A percentile compares a stretch with the other conserved stretches of the same genome.
Evolutionary conservation across 2,329 filamentous ascomycete genomes (phyloP).

Genomic region (Phoma herbarum): DNA sequence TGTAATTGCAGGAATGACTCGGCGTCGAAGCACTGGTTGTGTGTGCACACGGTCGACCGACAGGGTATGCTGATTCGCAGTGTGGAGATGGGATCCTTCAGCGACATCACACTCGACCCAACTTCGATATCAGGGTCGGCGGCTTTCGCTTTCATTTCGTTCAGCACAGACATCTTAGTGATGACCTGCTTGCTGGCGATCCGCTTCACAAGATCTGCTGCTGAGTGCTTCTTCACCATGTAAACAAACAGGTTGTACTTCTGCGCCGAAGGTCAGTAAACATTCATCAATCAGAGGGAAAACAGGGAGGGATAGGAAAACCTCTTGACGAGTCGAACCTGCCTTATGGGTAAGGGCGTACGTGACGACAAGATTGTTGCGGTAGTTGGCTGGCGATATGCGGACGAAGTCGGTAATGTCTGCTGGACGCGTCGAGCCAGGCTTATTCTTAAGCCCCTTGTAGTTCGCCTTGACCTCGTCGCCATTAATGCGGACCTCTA

Average conservation of each 20-base stretch:
- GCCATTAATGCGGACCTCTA: constrained; percentile 89
- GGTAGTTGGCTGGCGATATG: constrained; percentile 71
- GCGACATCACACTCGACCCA: constrained; percentile 85
- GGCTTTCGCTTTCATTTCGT: constrained; percentile 81
- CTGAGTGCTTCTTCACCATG: constrained; percentile 76
- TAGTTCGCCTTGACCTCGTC: constrained; percentile 92
- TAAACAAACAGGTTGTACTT: constrained; percentile 69
- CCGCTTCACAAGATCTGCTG: constrained; percentile 73
- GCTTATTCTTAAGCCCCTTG: constrained; percentile 93
- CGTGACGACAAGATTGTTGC: constrained; percentile 82
- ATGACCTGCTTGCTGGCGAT: constrained; percentile 76
- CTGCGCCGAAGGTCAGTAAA: constrained; percentile 42
- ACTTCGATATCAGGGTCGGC: constrained; percentile 89
- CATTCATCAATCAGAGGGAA: background rate
- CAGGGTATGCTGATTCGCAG: constrained; percentile 82
- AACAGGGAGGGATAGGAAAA: constrained; percentile 21
- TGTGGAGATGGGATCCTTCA: constrained; percentile 92
- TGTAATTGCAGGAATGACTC: constrained; percentile 91
- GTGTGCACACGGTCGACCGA: constrained; percentile 79
- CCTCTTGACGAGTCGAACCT: constrained; percentile 48
- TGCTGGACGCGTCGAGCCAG: constrained; percentile 90
- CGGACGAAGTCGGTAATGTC: constrained; percentile 84
- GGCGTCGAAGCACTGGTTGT: constrained; percentile 95
- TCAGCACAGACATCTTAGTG: constrained; percentile 80
- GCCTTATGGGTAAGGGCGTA: constrained; percentile 93